phyloP scores from a whole-genome alignment of 1,284 basidiomycete species.

The Coniferiporia sulphurascens region DNA sequence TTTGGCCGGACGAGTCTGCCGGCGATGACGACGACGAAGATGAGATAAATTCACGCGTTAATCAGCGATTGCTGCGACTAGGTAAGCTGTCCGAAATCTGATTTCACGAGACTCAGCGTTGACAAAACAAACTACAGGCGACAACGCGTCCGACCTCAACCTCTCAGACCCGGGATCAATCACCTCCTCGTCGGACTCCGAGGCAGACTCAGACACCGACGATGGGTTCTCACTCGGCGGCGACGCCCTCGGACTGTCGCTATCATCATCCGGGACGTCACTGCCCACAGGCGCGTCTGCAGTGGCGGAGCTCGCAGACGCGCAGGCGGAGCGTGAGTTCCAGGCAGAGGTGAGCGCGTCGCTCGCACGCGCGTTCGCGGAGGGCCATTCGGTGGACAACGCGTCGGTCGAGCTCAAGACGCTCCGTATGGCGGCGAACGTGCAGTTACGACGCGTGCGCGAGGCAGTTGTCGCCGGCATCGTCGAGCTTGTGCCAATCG shows the following conservation, averaged over 20 bases:
- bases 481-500: slow-evolving; percentile 59
- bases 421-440: slow-evolving; percentile 90
- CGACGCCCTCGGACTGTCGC: slow-evolving; percentile 32
- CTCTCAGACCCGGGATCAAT: slow-evolving; percentile 54
- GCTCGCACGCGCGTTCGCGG: slow-evolving; percentile 85
- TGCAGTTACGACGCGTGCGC: slow-evolving; percentile 71
- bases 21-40: slow-evolving; percentile 53
- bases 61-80: slow-evolving; percentile 66
- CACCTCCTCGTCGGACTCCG: slow-evolving; percentile 32
- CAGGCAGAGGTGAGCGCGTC: slow-evolving; percentile 72
- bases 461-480: slow-evolving; percentile 74
- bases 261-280: slow-evolving; percentile 32
- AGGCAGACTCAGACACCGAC: slow-evolving; percentile 30
- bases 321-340: slow-evolving; percentile 68
- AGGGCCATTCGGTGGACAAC: slow-evolving; percentile 87
- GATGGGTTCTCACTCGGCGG: slow-evolving; percentile 20
- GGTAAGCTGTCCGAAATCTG: slow-evolving; percentile 35
- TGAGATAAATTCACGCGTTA: slow-evolving; percentile 54
- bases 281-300: slow-evolving; percentile 29
- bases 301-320: slow-evolving; percentile 31
- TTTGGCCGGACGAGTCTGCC: slow-evolving; percentile 55
- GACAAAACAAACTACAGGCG: slow-evolving; percentile 39
- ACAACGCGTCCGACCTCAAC: slow-evolving; percentile 54
- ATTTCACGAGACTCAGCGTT: not conserved
- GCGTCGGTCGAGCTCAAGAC: slow-evolving; percentile 92